A percentile compares a stretch with the other conserved stretches of the same genome.
phyloP scores from a whole-genome alignment of 192 early-diverging fungal species.

The Backusella morwellensis region DNA sequence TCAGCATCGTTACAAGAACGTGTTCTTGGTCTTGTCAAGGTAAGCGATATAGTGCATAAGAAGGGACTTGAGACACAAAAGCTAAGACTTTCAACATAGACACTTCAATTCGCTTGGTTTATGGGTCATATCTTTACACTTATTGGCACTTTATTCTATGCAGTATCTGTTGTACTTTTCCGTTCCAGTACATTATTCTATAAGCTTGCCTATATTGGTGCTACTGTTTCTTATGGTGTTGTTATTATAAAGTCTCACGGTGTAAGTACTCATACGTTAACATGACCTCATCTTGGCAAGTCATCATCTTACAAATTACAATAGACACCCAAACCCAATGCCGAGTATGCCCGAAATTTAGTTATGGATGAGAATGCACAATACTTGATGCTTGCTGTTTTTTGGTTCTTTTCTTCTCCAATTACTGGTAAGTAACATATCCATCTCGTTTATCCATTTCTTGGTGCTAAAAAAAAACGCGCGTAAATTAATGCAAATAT shows the following conservation, averaged over 20 bases:
- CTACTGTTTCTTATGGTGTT: slow-evolving; percentile 68
- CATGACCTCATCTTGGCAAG: slow-evolving; percentile 9
- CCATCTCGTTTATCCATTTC: slow-evolving; percentile 4
- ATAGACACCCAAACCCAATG: slow-evolving; percentile 59
- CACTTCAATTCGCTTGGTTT: slow-evolving; percentile 54
- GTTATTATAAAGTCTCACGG: slow-evolving; percentile 78
- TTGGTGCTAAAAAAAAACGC: background rate
- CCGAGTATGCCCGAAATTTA: slow-evolving; percentile 57
- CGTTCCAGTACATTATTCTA: slow-evolving; percentile 45
- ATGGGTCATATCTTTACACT: slow-evolving; percentile 46
- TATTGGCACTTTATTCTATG: slow-evolving; percentile 38
- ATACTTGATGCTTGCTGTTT: slow-evolving; percentile 67
- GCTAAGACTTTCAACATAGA: slow-evolving; percentile 22
- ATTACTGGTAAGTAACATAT: slow-evolving; percentile 52
- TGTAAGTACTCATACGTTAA: slow-evolving; percentile 44
- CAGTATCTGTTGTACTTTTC: slow-evolving; percentile 42
- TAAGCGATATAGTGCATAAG: background rate
- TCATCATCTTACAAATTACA: background rate
- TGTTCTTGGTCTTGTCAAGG: slow-evolving; percentile 23
- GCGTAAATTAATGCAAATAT: slow-evolving; percentile 16
- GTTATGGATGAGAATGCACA: slow-evolving; percentile 76
- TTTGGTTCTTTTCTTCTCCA: slow-evolving; percentile 70
- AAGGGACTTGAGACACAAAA: background rate
- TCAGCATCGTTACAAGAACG: slow-evolving; percentile 15
- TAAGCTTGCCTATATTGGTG: slow-evolving; percentile 62